These are phyloP conservation scores for Ogataea salicorniae DNA, from an alignment of 805 yeast genomes.

Conservation along the genomic window DNA sequence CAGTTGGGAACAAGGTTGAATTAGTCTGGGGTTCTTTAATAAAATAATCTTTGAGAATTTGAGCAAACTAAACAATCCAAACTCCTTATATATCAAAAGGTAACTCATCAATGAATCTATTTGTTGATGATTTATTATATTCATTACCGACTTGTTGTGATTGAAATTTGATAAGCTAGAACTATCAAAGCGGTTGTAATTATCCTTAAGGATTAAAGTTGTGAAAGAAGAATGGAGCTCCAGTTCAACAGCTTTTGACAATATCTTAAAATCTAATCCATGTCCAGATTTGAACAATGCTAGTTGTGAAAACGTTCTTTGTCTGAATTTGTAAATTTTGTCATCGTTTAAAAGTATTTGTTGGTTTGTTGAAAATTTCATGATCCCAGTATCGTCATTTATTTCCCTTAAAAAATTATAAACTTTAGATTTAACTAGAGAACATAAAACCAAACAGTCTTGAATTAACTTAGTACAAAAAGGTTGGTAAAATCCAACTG, in stretches of 20 bases:
- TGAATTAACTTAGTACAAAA: conserved; percentile 13
- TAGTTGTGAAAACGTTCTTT: conserved; percentile 21
- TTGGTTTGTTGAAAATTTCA: conserved; percentile 16
- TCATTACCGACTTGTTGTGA: conserved; percentile 5
- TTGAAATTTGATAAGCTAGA: conserved; percentile 3
- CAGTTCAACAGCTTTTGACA: conserved; percentile 21
- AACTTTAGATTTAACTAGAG: conserved; percentile 30
- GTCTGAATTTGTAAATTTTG: conserved; percentile 18
- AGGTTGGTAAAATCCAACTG: conserved; percentile 6
- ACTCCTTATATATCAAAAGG: conserved; percentile 27
- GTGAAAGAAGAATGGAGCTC: conserved; percentile 19
- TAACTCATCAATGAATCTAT: conserved; percentile 17
- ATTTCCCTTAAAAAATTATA: conserved; percentile 14
- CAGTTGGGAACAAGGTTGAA: conserved; percentile 19
- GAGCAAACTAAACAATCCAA: conserved; percentile 38
- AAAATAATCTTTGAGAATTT: conserved; percentile 31
- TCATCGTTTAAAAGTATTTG: conserved; percentile 10
- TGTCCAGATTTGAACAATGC: conserved; percentile 24
- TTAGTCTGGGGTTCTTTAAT: conserved; percentile 29
- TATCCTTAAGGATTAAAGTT: conserved; percentile 17
- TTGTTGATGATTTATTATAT: conserved; percentile 12
- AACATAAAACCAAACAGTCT: conserved; percentile 31
- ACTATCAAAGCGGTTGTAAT: conserved; percentile 3
- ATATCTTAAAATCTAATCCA: conserved; percentile 23
- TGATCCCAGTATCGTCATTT: conserved; percentile 16